These are phyloP conservation scores for Penicillium longicatenatum DNA, from an alignment of 495 filamentous ascomycete genomes.

Conservation along the genomic window DNA sequence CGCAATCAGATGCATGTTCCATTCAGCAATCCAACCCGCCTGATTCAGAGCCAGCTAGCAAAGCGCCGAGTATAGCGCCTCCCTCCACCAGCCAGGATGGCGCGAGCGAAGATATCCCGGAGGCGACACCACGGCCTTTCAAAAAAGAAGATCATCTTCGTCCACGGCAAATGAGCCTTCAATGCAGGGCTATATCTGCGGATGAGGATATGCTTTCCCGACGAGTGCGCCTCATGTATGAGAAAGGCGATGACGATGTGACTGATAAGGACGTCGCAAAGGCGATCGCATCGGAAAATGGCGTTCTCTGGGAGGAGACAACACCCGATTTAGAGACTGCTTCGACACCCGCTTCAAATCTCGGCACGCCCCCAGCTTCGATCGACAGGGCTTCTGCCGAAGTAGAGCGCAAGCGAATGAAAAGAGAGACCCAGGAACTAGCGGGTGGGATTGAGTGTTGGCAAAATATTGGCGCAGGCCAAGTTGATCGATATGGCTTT, in stretches of 20 bases:
- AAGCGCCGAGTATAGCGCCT: constrained; percentile 3
- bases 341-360: constrained; percentile 29
- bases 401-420: constrained; percentile 34
- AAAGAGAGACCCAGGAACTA: constrained; percentile 58
- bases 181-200: constrained; percentile 55
- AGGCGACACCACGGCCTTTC: constrained; percentile 45
- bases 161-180: constrained; percentile 37
- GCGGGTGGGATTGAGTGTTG: constrained; percentile 94
- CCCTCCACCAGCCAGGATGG: constrained; percentile 14
- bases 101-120: constrained; percentile 27
- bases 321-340: constrained; percentile 48
- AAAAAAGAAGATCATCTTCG: constrained; percentile 36
- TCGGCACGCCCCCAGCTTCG: constrained; percentile 21
- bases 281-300: constrained; percentile 54
- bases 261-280: constrained; percentile 49
- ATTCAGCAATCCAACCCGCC: constrained; percentile 10
- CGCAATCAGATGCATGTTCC: constrained; percentile 4
- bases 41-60: constrained; percentile 1
- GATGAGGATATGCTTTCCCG: constrained; percentile 85
- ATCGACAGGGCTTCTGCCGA: constrained; percentile 27
- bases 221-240: constrained; percentile 91
- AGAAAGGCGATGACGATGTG: constrained; percentile 63
- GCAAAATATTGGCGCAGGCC: constrained; percentile 82
- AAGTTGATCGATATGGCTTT: constrained; percentile 95
- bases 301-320: constrained; percentile 59